phyloP scores from a whole-genome alignment of 768 basidiomycete genomes.

The Tulasnella sp. region DNA sequence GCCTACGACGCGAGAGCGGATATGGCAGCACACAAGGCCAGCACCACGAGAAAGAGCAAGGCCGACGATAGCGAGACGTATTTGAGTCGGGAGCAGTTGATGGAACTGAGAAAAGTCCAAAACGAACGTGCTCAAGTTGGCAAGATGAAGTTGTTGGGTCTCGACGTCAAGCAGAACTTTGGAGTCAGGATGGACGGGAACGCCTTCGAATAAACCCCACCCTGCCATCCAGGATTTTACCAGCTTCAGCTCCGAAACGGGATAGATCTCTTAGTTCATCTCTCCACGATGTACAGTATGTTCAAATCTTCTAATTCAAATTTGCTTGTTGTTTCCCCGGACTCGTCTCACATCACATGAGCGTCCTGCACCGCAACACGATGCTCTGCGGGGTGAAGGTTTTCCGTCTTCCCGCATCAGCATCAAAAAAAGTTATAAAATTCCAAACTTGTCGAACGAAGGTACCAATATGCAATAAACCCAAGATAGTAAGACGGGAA shows the following conservation, averaged over 20 bases:
- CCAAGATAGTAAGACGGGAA: background rate
- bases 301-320: background rate
- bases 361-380: background rate
- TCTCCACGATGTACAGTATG: background rate
- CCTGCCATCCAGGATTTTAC: too few species aligned
- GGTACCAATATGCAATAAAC: background rate
- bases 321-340: background rate
- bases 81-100: slow-evolving; percentile 71
- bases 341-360: background rate
- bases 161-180: slow-evolving; percentile 80
- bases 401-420: too few species aligned
- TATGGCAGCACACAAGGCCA: slow-evolving; percentile 67
- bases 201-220: slow-evolving; percentile 4
- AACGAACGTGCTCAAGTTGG: slow-evolving; percentile 75
- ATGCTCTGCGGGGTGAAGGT: background rate
- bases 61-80: slow-evolving; percentile 53
- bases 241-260: background rate
- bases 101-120: slow-evolving; percentile 78
- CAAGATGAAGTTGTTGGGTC: slow-evolving; percentile 81
- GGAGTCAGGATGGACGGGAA: slow-evolving; percentile 75
- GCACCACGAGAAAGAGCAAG: slow-evolving; percentile 65
- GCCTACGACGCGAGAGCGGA: slow-evolving; percentile 80
- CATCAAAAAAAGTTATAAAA: background rate
- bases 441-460: background rate
- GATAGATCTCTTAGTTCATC: background rate